Conservation (phyloP, 2,329 filamentous ascomycete genomes). For the Cordyceps cicadae region DNA sequence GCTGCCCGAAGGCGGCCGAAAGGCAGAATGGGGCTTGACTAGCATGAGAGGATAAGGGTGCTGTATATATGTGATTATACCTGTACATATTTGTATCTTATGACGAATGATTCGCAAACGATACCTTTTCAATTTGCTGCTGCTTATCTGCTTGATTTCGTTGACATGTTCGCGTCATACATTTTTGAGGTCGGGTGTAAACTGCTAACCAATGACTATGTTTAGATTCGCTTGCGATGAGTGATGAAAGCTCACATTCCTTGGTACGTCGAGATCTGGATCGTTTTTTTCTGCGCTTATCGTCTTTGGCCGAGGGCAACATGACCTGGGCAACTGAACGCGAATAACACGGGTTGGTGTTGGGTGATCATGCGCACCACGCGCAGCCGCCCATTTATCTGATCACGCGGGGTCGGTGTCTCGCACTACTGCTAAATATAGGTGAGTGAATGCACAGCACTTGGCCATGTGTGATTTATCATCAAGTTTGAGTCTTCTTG, state of each 20-base stretch:
- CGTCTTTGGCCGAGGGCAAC: neutral
- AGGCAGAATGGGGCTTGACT: slow-evolving; percentile 33
- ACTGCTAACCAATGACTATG: neutral
- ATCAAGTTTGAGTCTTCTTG: no score
- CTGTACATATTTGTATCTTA: slow-evolving; percentile 32
- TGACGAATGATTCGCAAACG: slow-evolving; percentile 24
- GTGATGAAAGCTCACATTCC: neutral
- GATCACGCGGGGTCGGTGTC: neutral
- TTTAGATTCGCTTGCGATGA: neutral
- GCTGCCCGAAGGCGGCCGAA: slow-evolving; percentile 31
- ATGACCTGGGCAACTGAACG: neutral
- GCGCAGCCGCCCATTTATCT: neutral
- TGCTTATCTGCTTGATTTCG: neutral
- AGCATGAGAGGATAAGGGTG: slow-evolving; percentile 25
- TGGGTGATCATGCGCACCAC: neutral
- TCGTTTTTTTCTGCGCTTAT: neutral
- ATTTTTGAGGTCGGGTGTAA: neutral
- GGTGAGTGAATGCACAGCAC: neutral
- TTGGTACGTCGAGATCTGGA: neutral
- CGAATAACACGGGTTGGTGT: neutral
- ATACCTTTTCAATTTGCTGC: neutral
- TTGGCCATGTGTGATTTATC: neutral
- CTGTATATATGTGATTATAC: slow-evolving; percentile 33
- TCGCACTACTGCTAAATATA: neutral
- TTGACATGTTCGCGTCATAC: neutral